Percentiles rank a stretch among this genome's conserved stretches.
Evolutionary conservation across 2,329 filamentous ascomycete genomes (phyloP).

Genomic region (Aphanoascus verrucosus): DNA sequence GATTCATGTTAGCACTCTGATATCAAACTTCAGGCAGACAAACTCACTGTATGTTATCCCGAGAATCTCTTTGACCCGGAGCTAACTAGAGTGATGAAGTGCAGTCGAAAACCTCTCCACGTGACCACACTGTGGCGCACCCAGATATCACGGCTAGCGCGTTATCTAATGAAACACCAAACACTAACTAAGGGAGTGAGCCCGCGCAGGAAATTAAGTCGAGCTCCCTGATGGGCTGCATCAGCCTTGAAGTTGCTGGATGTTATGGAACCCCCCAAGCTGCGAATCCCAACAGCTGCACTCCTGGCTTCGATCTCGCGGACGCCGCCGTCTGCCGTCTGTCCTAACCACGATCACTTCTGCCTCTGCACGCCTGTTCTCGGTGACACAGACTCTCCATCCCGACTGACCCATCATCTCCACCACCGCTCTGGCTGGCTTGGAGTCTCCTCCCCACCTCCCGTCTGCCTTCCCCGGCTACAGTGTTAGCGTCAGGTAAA

Average conservation of each 20-base stretch:
- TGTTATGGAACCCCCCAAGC: slow-evolving; percentile 5
- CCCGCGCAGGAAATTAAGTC: neutral
- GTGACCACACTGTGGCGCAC: too few relatives aligned
- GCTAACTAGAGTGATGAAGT: too few relatives aligned
- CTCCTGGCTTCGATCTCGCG: neutral
- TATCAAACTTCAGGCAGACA: too few relatives aligned
- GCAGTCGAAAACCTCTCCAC: too few relatives aligned
- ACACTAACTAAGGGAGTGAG: neutral
- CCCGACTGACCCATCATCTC: slow-evolving; percentile 1
- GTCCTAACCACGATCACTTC: neutral
- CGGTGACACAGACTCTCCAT: slow-evolving; percentile 7
- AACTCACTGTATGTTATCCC: too few relatives aligned
- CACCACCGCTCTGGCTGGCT: slow-evolving; percentile 9
- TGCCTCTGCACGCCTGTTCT: neutral
- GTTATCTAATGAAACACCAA: neutral
- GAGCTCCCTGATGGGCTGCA: slow-evolving; percentile 4
- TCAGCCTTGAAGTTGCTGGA: neutral
- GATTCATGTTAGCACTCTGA: too few relatives aligned
- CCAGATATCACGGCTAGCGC: too few relatives aligned
- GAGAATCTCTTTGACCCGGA: too few relatives aligned
- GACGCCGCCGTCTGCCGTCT: neutral
- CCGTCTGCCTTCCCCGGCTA: slow-evolving; percentile 4
- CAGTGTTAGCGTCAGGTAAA: neutral
- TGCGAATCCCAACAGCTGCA: slow-evolving; percentile 5
- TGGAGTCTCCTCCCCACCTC: slow-evolving; percentile 10